Conservation (phyloP, 495 filamentous ascomycete species). For the Acidiella bohemica region DNA sequence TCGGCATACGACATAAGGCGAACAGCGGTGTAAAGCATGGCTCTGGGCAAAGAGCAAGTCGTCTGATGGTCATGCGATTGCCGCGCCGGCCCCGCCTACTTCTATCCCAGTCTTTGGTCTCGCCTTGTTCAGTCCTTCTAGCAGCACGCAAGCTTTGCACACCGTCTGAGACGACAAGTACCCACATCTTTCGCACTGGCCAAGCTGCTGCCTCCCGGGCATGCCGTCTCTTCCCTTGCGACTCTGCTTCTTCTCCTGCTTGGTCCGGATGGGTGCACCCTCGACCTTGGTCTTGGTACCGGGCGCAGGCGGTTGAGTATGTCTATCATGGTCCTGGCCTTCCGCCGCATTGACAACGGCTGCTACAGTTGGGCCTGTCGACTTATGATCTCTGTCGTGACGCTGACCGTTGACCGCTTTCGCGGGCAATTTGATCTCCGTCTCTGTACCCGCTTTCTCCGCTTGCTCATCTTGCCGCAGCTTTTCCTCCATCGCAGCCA, state of each 20-base stretch:
- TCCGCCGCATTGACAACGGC: not conserved
- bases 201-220: conserved; percentile 52
- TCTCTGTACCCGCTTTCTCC: conserved; percentile 43
- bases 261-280: conserved; percentile 11
- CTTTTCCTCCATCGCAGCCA: conserved; percentile 83
- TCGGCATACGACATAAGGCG: too few relatives aligned
- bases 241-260: conserved; percentile 13
- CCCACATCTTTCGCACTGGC: conserved; percentile 74
- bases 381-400: conserved; percentile 5
- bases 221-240: conserved; percentile 23
- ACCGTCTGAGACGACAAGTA: conserved; percentile 93
- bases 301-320: not conserved
- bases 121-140: conserved; percentile 87
- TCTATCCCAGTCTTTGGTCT: conserved; percentile 59
- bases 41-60: not conserved
- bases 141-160: conserved; percentile 83
- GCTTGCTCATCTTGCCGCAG: conserved; percentile 55
- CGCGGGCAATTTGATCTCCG: conserved; percentile 45
- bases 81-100: conserved; percentile 26
- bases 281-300: not conserved
- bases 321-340: conserved; percentile 12
- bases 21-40: too few relatives aligned
- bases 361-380: conserved; percentile 2
- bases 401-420: conserved; percentile 5
- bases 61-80: too few relatives aligned